Evolutionary conservation across 371 early-diverging fungal genomes (phyloP), one percentile per base, ranked within the genome.

Genomic region (Saksenaea oblongispora): DNA sequence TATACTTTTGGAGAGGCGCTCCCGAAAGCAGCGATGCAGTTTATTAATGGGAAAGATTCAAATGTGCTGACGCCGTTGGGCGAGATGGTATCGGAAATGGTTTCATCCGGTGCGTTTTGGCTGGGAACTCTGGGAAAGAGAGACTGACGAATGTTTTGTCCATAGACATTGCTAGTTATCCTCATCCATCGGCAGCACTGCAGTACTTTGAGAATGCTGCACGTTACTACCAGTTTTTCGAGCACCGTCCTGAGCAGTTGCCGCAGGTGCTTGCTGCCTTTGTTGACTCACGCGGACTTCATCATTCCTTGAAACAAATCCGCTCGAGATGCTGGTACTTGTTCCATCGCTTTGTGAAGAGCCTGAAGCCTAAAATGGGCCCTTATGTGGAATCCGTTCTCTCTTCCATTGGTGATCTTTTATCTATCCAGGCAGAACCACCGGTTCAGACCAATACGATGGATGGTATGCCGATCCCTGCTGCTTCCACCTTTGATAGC

Each of bases 251-350:
- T 5, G 87, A 91, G 22, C 86, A 80, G 59, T 79, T 94, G 18
- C 91, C 91, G 11, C 78, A 83, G 26, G 91, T 85, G 4, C 70
- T 95, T 56, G 84, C 84, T 34, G 82, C 92, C 0, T 94, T 95
- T 80, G 87, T 93, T 4, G 94, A 91, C 58, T 61, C 79, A 5
- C 83, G 89, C 13, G 98, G 97, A 27, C 72, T 97, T 27, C 94
- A 93, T 55, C 87, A 94, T 63, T 80, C 89, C 1, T 73, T 83
- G 47, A 74, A 74, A 36, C 81, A 86, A 14, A 89, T 95, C 54
- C 89, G 96, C 39, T 79, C 87, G 1, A 82, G 98, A 27, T 87
- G 91, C 31, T 94, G 93, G 91, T 97, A 98, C 70, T 79, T 96
- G 37, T 92, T 98, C 71, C 85, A 90, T 64, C 87, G 94, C 27